Percentiles rank a stretch among this genome's conserved stretches.
Conservation (phyloP, 2,329 filamentous ascomycete species). For the Corinectria fuckeliana region DNA sequence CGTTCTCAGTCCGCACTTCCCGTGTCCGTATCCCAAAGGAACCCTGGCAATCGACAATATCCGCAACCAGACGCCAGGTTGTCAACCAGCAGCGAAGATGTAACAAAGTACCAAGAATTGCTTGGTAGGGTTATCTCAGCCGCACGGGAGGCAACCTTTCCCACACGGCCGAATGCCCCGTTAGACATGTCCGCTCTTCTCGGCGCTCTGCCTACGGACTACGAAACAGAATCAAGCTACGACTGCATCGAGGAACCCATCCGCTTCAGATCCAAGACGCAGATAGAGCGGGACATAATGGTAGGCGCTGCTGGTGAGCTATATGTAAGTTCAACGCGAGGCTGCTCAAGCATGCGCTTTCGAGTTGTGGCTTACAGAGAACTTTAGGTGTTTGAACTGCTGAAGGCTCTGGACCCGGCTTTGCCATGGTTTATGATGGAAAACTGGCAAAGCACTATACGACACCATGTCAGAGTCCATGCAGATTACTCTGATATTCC, state of each 20-base stretch:
- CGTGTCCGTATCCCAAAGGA: background rate
- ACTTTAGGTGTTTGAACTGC: slow-evolving; percentile 48
- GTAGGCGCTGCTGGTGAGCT: slow-evolving; percentile 16
- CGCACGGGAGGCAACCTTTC: background rate
- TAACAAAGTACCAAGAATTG: background rate
- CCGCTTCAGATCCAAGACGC: background rate
- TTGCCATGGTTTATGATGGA: slow-evolving; percentile 42
- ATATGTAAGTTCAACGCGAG: slow-evolving; percentile 4
- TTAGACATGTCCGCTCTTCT: background rate
- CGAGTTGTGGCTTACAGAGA: background rate
- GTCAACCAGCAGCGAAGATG: background rate
- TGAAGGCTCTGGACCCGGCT: slow-evolving; percentile 34
- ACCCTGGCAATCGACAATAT: background rate
- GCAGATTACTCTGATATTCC: slow-evolving; percentile 48
- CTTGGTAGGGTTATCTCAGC: background rate
- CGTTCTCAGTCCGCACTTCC: background rate
- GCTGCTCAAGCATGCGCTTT: background rate
- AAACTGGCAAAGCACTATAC: slow-evolving; percentile 57
- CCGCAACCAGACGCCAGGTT: background rate
- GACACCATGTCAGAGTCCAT: slow-evolving; percentile 46
- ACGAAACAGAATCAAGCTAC: background rate
- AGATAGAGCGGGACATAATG: slow-evolving; percentile 8
- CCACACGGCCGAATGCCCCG: background rate
- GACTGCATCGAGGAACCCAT: background rate
- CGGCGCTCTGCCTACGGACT: background rate